A percentile compares a stretch with the other conserved stretches of the same genome.
These are phyloP conservation scores for Drechslerella coelobrocha DNA, from an alignment of 2,329 filamentous ascomycete genomes.

Conservation along the genomic window DNA sequence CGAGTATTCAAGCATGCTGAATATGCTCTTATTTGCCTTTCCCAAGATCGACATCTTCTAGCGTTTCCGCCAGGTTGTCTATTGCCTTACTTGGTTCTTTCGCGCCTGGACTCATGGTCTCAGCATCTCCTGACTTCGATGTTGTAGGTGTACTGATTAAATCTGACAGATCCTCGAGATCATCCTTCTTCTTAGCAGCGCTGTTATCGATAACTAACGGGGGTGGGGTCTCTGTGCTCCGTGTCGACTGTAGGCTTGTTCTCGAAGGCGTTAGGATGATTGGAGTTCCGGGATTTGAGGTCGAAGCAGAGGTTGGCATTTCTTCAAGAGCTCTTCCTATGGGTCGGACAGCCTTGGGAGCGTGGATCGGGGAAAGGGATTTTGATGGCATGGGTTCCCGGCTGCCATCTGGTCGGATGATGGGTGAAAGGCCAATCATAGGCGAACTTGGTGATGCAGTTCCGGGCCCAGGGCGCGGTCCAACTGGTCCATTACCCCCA, in stretches of 20 bases:
- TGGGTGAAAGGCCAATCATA: slow-evolving; percentile 48
- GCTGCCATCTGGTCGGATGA: slow-evolving; percentile 25
- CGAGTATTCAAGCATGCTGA: neutral
- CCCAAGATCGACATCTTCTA: slow-evolving; percentile 46
- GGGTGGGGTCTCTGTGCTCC: slow-evolving; percentile 48
- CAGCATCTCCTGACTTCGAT: slow-evolving; percentile 55
- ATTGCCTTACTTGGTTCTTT: slow-evolving; percentile 34
- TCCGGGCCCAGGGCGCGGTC: slow-evolving; percentile 45
- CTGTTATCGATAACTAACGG: slow-evolving; percentile 51
- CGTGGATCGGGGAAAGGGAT: slow-evolving; percentile 45
- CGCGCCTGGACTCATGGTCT: slow-evolving; percentile 11
- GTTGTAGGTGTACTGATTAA: slow-evolving; percentile 51
- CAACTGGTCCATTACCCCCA: slow-evolving; percentile 37
- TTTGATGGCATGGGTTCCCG: slow-evolving; percentile 46
- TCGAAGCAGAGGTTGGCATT: slow-evolving; percentile 49
- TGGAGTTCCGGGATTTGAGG: slow-evolving; percentile 53
- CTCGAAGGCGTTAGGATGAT: slow-evolving; percentile 59
- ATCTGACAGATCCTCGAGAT: slow-evolving; percentile 45
- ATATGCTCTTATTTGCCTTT: slow-evolving; percentile 42
- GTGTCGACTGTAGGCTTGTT: slow-evolving; percentile 57
- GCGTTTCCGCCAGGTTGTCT: slow-evolving; percentile 26
- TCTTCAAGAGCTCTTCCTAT: slow-evolving; percentile 46
- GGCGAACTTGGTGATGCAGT: slow-evolving; percentile 44
- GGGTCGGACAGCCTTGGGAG: slow-evolving; percentile 40
- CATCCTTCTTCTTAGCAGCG: slow-evolving; percentile 52